Base-by-base conservation (phyloP, 176 grass and related monocot genomes). In the Tuctoria greenei region DNA sequence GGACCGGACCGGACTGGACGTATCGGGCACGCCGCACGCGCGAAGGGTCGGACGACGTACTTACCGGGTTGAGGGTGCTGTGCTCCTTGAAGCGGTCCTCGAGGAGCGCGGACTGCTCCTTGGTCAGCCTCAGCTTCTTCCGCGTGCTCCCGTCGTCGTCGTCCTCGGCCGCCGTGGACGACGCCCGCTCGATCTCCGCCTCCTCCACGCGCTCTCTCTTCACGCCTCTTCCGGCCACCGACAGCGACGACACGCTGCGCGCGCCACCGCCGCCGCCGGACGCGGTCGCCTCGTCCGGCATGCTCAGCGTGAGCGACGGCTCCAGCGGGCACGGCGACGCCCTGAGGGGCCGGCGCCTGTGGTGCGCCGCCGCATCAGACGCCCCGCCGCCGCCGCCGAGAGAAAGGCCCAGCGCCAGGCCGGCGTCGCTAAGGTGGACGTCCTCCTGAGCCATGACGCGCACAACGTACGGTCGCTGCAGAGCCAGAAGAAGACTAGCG, bases 31-130 rank as follows among this genome's bases (percentile, higher is more conserved):
- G 3, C 2, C 31, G 31, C 31, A 31, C 31, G 3, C 31, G 31
- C 31, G 37, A 23, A 34, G 51, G 70, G 17, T 1, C 5, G 14
- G 43, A 0, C 7, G 10, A 73, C 20, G 51, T 23, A 65, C 76
- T 61, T 82, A 98, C 95, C 63, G 95, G 95, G 88, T 94, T 98
- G 61, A 98, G 95, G 44, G 86, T 90, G 76, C 86, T 98, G 74
- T 98, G 91, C 86, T 98, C 91, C 91, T 94, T 94, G 73, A 98
- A 98, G 52, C 95, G 77, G 78, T 98, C 91, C 52, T 98, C 95
- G 5, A 98, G 79, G 12, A 94, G 84, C 35, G 89, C 91, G 11
- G 95, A 98, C 83, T 98, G 95, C 82, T 98, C 91, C 68, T 94
- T 98, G 21, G 91, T 94, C n/a, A 98, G 91, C 76, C 95, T 35